phyloP scores from a whole-genome alignment of 2,329 filamentous ascomycete genomes.

The Metarhizium guizhouense region DNA sequence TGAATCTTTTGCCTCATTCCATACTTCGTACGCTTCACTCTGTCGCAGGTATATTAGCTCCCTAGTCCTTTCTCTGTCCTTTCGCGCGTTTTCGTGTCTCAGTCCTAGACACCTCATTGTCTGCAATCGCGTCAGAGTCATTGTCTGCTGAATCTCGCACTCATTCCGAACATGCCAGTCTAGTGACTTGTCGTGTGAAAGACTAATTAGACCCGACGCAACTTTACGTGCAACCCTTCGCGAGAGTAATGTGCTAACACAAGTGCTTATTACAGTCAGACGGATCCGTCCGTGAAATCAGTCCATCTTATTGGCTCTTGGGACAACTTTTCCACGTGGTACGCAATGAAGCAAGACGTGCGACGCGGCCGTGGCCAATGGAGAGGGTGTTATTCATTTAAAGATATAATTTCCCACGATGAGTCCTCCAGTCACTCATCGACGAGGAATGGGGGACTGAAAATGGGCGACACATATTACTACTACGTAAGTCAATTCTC shows the following conservation, averaged over 20 bases:
- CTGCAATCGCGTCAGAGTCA: too few relatives aligned
- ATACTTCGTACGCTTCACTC: background rate
- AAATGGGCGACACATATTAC: slow-evolving; percentile 90
- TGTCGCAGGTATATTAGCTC: background rate
- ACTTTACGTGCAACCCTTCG: background rate
- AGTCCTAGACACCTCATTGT: background rate
- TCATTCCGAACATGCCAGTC: background rate
- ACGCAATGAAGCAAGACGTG: slow-evolving; percentile 72
- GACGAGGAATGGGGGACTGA: slow-evolving; percentile 67
- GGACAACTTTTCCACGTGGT: slow-evolving; percentile 81
- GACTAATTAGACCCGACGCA: background rate
- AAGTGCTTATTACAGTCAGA: slow-evolving; percentile 38
- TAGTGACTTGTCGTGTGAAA: background rate
- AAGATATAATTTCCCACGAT: slow-evolving; percentile 77
- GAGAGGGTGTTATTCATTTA: slow-evolving; percentile 81
- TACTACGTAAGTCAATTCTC: slow-evolving; percentile 65
- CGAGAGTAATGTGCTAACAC: slow-evolving; percentile 11
- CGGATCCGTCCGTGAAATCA: slow-evolving; percentile 51
- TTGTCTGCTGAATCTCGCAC: background rate
- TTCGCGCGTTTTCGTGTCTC: background rate
- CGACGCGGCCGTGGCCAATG: slow-evolving; percentile 69
- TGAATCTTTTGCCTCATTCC: background rate
- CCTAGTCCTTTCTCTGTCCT: background rate
- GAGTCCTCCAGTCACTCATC: slow-evolving; percentile 33
- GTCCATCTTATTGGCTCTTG: slow-evolving; percentile 85